Evolutionary conservation across 805 yeast genomes (phyloP), one percentile per base, ranked within the genome.

Genomic region (Wickerhamomyces xylosicus): DNA sequence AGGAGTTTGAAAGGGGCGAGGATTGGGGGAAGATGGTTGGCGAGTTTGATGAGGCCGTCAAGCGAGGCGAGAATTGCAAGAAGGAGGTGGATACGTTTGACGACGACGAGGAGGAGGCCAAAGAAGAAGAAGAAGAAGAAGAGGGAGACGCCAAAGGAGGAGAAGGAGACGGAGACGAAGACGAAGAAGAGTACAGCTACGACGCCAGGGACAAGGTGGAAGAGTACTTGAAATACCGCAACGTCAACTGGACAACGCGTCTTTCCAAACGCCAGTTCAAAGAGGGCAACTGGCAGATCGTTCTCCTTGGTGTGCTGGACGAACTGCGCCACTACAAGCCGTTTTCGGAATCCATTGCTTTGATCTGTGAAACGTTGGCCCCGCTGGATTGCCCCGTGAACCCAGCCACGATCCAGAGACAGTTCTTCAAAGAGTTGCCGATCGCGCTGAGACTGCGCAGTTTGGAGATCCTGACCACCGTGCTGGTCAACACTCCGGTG

Each of bases 261-360:
- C 65, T 90, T 16, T 71, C 78, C 13, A 78, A 74, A 40, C 74
- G 95, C 39, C 72, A 73, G 45, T 92, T 84, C 57, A 76, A 71
- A 49, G 87, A 85, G 50, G 95, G 95, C 4, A 77, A 76, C 39
- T 90, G 97, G 96, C 80, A 85, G 49, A 69, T 81, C 32, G 72
- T 82, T 33, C 57, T 89, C 33, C 56, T 87, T 36, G 95, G 95
- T 25, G 65, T 87, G 3, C 66, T 89, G 33, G 74, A 77, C 17
- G 64, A 68, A 36, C 74, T 76, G 14, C 75, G 76, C 35, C 68
- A 77, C 46, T 66, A 77, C 31, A 74, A 77, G 1, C 70, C 69
- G 13, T 81, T 73, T 60, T 53, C 63, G 19, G 60, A 63, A 1
- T 66, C 67, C 17, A 75, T 81, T 36, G 61, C 58, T 5, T 64